Base-by-base conservation (phyloP, 2,329 filamentous ascomycete species). In the Nothomitra cinnamomea region DNA sequence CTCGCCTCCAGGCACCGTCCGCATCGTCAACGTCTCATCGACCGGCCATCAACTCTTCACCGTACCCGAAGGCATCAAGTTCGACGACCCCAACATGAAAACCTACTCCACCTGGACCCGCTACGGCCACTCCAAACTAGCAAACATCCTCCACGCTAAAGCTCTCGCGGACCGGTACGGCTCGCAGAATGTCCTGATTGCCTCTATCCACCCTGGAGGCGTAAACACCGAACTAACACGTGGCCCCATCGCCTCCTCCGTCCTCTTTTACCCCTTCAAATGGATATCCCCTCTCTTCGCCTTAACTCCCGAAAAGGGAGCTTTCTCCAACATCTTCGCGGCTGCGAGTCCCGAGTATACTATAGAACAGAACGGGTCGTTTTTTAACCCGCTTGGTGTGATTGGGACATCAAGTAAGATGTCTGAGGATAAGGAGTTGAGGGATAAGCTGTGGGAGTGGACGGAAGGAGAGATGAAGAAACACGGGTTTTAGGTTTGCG, bases 11-110 rank as follows among this genome's bases (percentile, higher is more conserved):
- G 51, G 51, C 8, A 17, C 38, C 22, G 51, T 53, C 35, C 51
- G 51, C 36, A 57, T 64, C 17, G 54, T 63, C 6, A 60, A 60
- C 36, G 55, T 63, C 13, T 56, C 53, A 2, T 62, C 60, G 2
- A 47, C 57, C 7, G 57, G 50, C 10, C 56, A 51, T 19, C 17
- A 51, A 10, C 6, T 41, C 10, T 22, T 51, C 28, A 32, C n/a
- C 25, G 3, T 28, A 38, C 25, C 13, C 13, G 7, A 13, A 7
- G 49, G 38, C 17, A 38, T 51, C 32, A 22, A 51, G 12, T 51
- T 51, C 28, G 19, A 24, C 2, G 52, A 50, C 45, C 54, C 56
- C 42, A 54, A 10, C 58, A 61, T 50, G 52, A 51, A 54, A 7
- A 58, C 61, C 41, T 50, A 54, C 10, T 53, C 52, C 35, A 58